Conservation (phyloP, 768 basidiomycete species). For the Tephrocybe sp. region DNA sequence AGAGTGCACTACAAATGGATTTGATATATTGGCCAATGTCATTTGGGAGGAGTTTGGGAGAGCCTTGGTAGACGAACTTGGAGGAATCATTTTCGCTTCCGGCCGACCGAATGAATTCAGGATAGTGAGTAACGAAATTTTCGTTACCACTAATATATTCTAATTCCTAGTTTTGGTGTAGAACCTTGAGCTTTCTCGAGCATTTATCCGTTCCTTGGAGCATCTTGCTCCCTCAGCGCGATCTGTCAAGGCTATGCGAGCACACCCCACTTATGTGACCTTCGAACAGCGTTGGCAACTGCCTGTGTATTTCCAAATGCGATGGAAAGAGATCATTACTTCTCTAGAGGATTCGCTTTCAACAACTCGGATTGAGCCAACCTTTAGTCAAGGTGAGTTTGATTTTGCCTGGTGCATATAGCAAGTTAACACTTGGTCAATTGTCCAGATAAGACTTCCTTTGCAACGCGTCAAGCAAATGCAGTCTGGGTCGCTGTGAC, state of each 20-base stretch:
- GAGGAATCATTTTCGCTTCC: constrained; percentile 80
- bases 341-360: constrained; percentile 69
- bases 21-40: constrained; percentile 84
- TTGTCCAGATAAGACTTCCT: constrained; percentile 35
- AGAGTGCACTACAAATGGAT: constrained; percentile 32
- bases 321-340: constrained; percentile 92
- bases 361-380: constrained; percentile 37
- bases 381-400: constrained; percentile 36
- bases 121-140: constrained; percentile 47
- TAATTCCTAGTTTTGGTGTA: constrained; percentile 24
- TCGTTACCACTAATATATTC: neutral
- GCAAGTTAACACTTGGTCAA: constrained; percentile 8
- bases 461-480: constrained; percentile 61
- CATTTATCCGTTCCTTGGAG: constrained; percentile 82
- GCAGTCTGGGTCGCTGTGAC: constrained; percentile 71
- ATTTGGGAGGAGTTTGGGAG: constrained; percentile 84
- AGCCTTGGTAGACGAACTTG: constrained; percentile 83
- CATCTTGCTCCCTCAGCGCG: constrained; percentile 73
- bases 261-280: constrained; percentile 62
- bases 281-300: constrained; percentile 94
- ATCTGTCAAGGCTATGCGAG: constrained; percentile 69
- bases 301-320: constrained; percentile 93
- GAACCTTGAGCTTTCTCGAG: constrained; percentile 84
- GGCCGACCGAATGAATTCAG: constrained; percentile 90
- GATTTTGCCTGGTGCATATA: neutral